Evolutionary conservation across 768 basidiomycete species (phyloP).

Genomic region (Panellus pusillus): DNA sequence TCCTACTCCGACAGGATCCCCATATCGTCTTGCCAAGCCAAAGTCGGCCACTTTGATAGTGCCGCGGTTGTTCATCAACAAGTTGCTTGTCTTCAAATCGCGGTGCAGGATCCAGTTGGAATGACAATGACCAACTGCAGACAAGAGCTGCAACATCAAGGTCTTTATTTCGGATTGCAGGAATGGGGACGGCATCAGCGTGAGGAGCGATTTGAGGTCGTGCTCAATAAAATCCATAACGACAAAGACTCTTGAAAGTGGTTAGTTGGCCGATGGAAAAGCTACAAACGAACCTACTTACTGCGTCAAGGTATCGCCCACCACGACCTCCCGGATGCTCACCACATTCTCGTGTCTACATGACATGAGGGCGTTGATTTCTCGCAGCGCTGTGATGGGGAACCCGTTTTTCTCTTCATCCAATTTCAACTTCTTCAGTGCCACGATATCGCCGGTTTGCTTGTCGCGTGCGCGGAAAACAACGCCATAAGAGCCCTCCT

Average conservation of each 20-base stretch:
- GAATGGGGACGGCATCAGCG: constrained; percentile 94
- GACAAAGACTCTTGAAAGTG: constrained; percentile 80
- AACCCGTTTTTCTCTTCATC: constrained; percentile 99
- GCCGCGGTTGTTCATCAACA: constrained; percentile 98
- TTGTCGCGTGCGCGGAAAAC: constrained; percentile 97
- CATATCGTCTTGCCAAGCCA: constrained; percentile 92
- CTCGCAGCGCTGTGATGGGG: constrained; percentile 93
- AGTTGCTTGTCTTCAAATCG: constrained; percentile 95
- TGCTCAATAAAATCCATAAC: constrained; percentile 99
- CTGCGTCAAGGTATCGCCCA: constrained; percentile 98
- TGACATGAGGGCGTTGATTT: constrained; percentile 94
- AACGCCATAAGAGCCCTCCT: constrained; percentile 97
- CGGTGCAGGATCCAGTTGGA: constrained; percentile 97
- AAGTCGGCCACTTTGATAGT: constrained; percentile 99
- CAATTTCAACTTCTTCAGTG: constrained; percentile 95
- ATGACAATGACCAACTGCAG: constrained; percentile 92
- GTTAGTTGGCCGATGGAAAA: constrained; percentile 25
- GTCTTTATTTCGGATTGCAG: constrained; percentile 99
- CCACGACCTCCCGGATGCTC: constrained; percentile 94
- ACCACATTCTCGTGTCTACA: constrained; percentile 97
- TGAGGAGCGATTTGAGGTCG: constrained; percentile 94
- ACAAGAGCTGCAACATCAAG: constrained; percentile 87
- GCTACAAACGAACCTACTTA: constrained; percentile 53
- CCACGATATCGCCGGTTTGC: constrained; percentile 93
- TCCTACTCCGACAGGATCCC: constrained; percentile 94